Evolutionary conservation across 2,329 filamentous ascomycete genomes (phyloP).

Genomic region (Cercospora zeae-maydis): DNA sequence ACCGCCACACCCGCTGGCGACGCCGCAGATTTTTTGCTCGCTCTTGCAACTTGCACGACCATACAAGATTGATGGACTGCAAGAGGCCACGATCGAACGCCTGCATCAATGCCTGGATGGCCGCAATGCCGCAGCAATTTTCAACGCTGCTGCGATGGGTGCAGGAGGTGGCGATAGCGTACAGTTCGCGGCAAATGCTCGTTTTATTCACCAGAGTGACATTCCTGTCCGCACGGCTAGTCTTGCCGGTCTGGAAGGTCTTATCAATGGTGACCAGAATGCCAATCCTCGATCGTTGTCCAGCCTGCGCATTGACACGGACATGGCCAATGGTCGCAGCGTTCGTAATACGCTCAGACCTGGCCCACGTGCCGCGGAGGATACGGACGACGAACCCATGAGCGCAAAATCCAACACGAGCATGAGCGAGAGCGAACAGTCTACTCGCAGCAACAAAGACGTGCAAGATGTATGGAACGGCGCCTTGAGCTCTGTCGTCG

Average conservation of each 20-base stretch:
- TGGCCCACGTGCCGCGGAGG: conserved; percentile 34
- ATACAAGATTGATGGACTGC: conserved; percentile 85
- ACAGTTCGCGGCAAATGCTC: conserved; percentile 51
- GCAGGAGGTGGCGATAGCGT: conserved; percentile 87
- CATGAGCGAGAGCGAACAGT: conserved; percentile 35
- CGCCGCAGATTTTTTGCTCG: conserved; percentile 92
- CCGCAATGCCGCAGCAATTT: conserved; percentile 90
- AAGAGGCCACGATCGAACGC: conserved; percentile 89
- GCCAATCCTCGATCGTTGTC: conserved; percentile 16
- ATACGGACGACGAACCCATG: conserved; percentile 37
- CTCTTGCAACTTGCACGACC: conserved; percentile 88
- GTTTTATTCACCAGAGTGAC: conserved; percentile 40
- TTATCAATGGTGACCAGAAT: conserved; percentile 40
- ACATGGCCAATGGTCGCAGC: conserved; percentile 41
- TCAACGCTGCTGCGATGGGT: conserved; percentile 97
- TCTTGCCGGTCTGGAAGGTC: conserved; percentile 43
- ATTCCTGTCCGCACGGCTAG: conserved; percentile 49
- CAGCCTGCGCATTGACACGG: conserved; percentile 51
- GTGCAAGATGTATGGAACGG: conserved; percentile 71
- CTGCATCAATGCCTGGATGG: conserved; percentile 87
- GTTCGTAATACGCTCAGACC: conserved; percentile 38
- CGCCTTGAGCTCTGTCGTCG: conserved; percentile 84
- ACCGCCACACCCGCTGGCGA: conserved; percentile 73
- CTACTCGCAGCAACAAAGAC: conserved; percentile 39
- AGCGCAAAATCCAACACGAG: conserved; percentile 37